Percentiles rank a stretch among this genome's conserved stretches.
Evolutionary conservation across 805 yeast species (phyloP).

Genomic region (Yamadazyma akitaensis): DNA sequence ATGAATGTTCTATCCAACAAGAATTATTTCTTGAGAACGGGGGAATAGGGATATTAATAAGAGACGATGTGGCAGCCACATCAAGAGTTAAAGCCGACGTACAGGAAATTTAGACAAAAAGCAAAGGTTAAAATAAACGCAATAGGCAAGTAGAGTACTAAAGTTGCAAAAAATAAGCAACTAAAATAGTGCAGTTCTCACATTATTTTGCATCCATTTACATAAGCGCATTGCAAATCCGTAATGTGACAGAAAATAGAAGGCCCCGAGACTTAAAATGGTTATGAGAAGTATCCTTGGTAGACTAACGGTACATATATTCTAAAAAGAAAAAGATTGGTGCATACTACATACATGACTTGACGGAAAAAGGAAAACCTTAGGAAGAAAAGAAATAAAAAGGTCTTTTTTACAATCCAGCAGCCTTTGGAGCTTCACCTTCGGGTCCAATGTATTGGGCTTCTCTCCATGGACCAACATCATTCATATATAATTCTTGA

Average conservation of each 20-base stretch:
- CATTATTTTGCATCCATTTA: constrained; percentile 4
- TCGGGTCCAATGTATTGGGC: constrained; percentile 86
- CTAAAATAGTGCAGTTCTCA: neutral
- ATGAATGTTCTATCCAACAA: neutral
- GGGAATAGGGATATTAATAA: neutral
- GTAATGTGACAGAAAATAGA: neutral
- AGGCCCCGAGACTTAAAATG: neutral
- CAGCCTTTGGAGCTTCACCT: constrained; percentile 76
- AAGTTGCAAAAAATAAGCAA: neutral
- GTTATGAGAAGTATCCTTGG: neutral
- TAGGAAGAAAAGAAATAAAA: too few species aligned
- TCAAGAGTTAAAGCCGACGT: neutral
- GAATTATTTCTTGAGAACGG: neutral
- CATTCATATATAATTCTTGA: constrained; percentile 83
- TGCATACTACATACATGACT: neutral
- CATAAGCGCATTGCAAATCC: neutral
- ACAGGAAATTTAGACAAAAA: too few species aligned
- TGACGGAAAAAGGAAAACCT: neutral
- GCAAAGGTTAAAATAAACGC: too few species aligned
- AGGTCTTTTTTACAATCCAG: neutral
- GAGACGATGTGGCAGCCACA: neutral
- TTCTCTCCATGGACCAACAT: constrained; percentile 98
- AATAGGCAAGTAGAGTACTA: too few species aligned
- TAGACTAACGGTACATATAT: neutral
- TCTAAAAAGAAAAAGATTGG: neutral